Percentiles rank a stretch among this genome's conserved stretches.
These are phyloP conservation scores for Scutellaria minor DNA, from an alignment of 257 asterid genomes.

Conservation along the genomic window DNA sequence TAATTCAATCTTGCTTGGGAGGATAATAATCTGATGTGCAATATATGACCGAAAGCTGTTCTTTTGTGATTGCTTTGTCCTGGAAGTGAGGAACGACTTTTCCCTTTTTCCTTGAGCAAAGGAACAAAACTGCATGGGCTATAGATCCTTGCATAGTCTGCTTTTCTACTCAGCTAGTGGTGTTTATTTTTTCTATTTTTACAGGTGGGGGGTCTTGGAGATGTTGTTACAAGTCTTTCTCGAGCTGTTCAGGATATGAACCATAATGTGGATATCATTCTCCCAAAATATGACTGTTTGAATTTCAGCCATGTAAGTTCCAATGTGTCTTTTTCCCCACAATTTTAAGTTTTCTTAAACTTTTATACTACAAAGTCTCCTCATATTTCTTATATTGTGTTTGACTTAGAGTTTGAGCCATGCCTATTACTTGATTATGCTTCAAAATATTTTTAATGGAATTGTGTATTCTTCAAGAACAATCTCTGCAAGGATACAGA, in stretches of 20 bases:
- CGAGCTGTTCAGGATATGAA: slow-evolving; percentile 97
- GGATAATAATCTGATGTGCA: slow-evolving; percentile 2
- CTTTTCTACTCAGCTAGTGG: slow-evolving; percentile 21
- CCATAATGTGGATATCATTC: slow-evolving; percentile 83
- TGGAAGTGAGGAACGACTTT: slow-evolving; percentile 16
- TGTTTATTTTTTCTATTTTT: slow-evolving; percentile 29
- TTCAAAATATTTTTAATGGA: neutral
- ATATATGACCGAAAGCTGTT: slow-evolving; percentile 24
- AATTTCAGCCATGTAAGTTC: slow-evolving; percentile 65
- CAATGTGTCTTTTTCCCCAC: slow-evolving; percentile 26
- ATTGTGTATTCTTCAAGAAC: slow-evolving; percentile 24
- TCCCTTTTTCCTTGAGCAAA: slow-evolving; percentile 7
- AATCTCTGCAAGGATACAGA: neutral
- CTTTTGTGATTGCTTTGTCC: slow-evolving; percentile 22
- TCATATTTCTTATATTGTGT: slow-evolving; percentile 28
- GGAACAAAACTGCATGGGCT: slow-evolving; percentile 6
- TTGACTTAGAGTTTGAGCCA: slow-evolving; percentile 28
- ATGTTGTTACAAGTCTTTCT: slow-evolving; percentile 98
- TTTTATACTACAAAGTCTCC: slow-evolving; percentile 31
- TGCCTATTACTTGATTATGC: slow-evolving; percentile 28
- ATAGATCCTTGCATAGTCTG: slow-evolving; percentile 26
- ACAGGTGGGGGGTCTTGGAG: slow-evolving; percentile 99
- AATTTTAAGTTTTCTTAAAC: slow-evolving; percentile 43
- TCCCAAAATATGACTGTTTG: slow-evolving; percentile 94
- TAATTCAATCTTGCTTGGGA: slow-evolving; percentile 13